These are phyloP conservation scores for Hyaloperonospora brassicae DNA, from an alignment of 352 stramenopile species.

Conservation along the genomic window DNA sequence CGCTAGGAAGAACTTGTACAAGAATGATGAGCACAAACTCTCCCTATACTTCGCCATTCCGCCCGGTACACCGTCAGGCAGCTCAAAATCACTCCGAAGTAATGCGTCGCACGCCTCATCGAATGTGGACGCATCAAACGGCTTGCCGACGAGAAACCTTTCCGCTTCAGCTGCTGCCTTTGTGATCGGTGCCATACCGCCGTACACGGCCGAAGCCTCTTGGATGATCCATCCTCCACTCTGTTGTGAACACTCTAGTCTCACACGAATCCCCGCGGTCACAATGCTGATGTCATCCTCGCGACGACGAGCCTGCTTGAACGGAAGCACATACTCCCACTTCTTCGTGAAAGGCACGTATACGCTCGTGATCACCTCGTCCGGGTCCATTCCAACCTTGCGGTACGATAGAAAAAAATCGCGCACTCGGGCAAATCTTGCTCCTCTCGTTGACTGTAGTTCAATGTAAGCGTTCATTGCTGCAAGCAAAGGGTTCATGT, in stretches of 20 bases:
- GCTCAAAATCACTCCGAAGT: constrained; percentile 79
- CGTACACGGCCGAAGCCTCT: constrained; percentile 51
- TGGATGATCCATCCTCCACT: constrained; percentile 76
- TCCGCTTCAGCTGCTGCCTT: constrained; percentile 47
- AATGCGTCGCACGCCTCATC: constrained; percentile 77
- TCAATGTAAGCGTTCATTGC: constrained; percentile 76
- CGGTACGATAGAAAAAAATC: constrained; percentile 95
- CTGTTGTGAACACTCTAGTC: constrained; percentile 43
- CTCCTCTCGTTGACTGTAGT: constrained; percentile 29
- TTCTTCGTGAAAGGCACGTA: constrained; percentile 82
- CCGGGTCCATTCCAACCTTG: constrained; percentile 80
- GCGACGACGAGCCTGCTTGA: constrained; percentile 92
- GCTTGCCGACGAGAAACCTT: constrained; percentile 70
- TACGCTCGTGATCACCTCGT: constrained; percentile 89
- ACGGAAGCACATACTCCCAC: constrained; percentile 91
- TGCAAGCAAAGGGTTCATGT: constrained; percentile 95
- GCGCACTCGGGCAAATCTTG: constrained; percentile 54
- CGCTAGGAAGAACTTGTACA: constrained; percentile 92
- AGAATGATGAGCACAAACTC: constrained; percentile 89
- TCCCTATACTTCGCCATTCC: constrained; percentile 93
- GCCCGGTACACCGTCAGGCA: constrained; percentile 87
- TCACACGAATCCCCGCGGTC: constrained; percentile 88
- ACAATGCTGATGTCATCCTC: constrained; percentile 98
- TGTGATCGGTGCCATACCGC: constrained; percentile 64
- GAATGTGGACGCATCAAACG: constrained; percentile 77